phyloP scores from a whole-genome alignment of 1,284 basidiomycete genomes.

The Ceraceosorus bombacis region DNA sequence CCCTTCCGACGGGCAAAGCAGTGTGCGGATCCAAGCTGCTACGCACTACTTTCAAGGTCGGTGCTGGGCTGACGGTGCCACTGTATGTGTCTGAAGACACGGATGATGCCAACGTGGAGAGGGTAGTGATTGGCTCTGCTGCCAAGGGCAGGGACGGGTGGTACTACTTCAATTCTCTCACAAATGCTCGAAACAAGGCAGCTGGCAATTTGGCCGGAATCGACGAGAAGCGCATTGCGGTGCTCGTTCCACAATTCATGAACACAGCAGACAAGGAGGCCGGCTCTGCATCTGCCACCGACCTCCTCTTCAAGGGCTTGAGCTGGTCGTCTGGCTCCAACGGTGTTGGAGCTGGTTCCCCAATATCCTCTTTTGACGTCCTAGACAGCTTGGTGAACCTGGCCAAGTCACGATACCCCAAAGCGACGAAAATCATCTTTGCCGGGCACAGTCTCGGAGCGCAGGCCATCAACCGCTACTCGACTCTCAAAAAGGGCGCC shows the following conservation, averaged over 20 bases:
- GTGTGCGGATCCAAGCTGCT: slow-evolving; percentile 5
- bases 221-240: slow-evolving; percentile 6
- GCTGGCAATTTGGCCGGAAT: neutral
- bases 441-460: slow-evolving; percentile 6
- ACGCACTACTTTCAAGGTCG: neutral
- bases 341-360: neutral
- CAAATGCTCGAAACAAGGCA: neutral
- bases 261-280: slow-evolving; percentile 2
- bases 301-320: neutral
- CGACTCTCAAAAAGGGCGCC: neutral
- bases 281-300: neutral
- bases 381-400: neutral
- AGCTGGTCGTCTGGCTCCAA: neutral
- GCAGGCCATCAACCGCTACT: slow-evolving; percentile 3
- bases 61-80: slow-evolving; percentile 1
- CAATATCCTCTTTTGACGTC: slow-evolving; percentile 1
- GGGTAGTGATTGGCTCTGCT: slow-evolving; percentile 2
- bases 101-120: neutral
- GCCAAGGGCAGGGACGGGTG: slow-evolving; percentile 7
- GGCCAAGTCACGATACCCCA: slow-evolving; percentile 5
- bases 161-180: slow-evolving; percentile 1
- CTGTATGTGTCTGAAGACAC: slow-evolving; percentile 1
- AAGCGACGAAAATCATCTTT: slow-evolving; percentile 3
- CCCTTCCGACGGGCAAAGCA: neutral
- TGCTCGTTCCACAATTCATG: slow-evolving; percentile 5